phyloP scores from a whole-genome alignment of 1,284 basidiomycete species.

The Lignosus rhinocerotis region DNA sequence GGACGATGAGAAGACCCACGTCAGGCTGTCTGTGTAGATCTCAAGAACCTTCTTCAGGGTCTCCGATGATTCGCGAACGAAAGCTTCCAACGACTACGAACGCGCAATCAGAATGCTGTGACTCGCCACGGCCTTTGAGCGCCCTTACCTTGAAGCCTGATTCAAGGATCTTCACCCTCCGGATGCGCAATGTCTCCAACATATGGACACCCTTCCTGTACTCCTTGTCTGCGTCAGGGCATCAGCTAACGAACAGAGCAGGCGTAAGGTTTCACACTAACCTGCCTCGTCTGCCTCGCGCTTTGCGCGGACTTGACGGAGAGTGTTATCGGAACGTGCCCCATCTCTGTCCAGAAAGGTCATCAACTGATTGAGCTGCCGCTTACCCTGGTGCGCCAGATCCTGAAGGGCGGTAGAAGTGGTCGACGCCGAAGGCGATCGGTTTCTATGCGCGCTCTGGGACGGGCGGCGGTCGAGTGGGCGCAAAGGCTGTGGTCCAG shows the following conservation, averaged over 20 bases:
- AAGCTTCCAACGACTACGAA: conserved; percentile 75
- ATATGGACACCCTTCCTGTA: conserved; percentile 92
- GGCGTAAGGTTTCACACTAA: conserved; percentile 35
- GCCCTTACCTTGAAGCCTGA: conserved; percentile 70
- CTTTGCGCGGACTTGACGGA: conserved; percentile 79
- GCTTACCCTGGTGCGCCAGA: conserved; percentile 80
- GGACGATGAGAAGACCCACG: conserved; percentile 43
- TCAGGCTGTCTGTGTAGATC: conserved; percentile 77
- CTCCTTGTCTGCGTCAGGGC: conserved; percentile 68
- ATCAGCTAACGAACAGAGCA: neutral
- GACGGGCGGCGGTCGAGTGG: conserved; percentile 76
- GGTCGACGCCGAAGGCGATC: conserved; percentile 58
- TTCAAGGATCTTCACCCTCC: conserved; percentile 80
- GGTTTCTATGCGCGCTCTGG: conserved; percentile 56
- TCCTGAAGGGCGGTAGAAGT: conserved; percentile 69
- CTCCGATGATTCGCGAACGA: conserved; percentile 73
- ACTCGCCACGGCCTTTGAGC: neutral
- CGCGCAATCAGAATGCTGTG: neutral
- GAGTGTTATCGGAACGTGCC: conserved; percentile 59
- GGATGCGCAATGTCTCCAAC: conserved; percentile 87
- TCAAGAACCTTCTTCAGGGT: conserved; percentile 66
- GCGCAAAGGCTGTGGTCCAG: conserved; percentile 68
- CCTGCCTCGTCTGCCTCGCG: conserved; percentile 92
- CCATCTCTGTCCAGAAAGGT: conserved; percentile 75
- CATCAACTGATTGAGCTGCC: conserved; percentile 74